Evolutionary conservation across 164 flowering plant genomes (phyloP).

Genomic region (Taxillus chinensis): DNA sequence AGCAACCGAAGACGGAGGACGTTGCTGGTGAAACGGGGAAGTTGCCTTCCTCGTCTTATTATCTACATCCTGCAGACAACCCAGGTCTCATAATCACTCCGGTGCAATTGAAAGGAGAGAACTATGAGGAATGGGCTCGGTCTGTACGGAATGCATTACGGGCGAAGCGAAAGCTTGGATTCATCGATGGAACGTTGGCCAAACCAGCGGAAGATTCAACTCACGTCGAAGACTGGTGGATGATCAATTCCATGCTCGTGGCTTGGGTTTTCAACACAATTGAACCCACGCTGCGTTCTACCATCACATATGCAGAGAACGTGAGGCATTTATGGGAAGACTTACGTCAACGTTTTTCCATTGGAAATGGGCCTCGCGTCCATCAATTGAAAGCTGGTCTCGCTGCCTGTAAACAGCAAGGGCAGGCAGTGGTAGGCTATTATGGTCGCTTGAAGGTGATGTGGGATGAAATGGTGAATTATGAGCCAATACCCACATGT

Average conservation of each 20-base stretch:
- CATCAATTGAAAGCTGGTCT: not conserved
- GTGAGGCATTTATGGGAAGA: not conserved
- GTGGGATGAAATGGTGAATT: too few relatives aligned
- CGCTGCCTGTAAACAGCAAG: not conserved
- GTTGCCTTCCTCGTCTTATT: not conserved
- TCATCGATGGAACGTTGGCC: not conserved
- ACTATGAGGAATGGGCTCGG: not conserved
- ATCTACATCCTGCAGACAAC: not conserved
- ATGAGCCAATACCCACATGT: too few relatives aligned
- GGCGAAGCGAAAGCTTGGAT: not conserved
- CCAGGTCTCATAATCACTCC: not conserved
- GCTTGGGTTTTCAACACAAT: not conserved
- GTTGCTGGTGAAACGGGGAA: too few relatives aligned
- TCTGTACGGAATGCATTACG: not conserved
- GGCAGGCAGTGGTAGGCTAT: too few relatives aligned
- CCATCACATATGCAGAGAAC: not conserved
- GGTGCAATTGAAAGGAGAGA: slow-evolving; percentile 1
- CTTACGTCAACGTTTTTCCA: not conserved
- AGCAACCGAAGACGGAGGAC: too few relatives aligned
- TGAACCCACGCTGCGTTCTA: not conserved
- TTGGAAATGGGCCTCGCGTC: not conserved
- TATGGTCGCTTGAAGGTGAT: too few relatives aligned
- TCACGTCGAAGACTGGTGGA: slow-evolving; percentile 1
- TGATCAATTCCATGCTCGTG: not conserved
- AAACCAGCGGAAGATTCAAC: slow-evolving; percentile 1